A percentile compares a stretch with the other conserved stretches of the same genome.
These are phyloP conservation scores for Phalaenopsis hybrid DNA, from an alignment of 116 monocot genomes.

Conservation along the genomic window DNA sequence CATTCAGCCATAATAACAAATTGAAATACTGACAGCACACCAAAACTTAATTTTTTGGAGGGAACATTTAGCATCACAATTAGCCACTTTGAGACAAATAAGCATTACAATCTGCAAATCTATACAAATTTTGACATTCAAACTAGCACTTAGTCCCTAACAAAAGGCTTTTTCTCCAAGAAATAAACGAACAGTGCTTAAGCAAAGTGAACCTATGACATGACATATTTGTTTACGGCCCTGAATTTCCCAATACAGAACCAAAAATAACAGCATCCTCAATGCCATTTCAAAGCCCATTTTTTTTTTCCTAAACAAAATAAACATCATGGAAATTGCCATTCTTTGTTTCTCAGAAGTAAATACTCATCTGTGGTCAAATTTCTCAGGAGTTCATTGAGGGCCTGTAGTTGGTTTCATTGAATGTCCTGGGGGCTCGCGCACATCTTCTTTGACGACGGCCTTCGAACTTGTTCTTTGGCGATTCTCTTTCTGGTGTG, in stretches of 20 bases:
- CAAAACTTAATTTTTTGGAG: too few species aligned
- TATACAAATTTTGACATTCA: background rate
- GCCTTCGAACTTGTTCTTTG: slow-evolving; percentile 9
- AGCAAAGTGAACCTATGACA: too few species aligned
- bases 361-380: background rate
- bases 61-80: too few species aligned
- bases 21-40: too few species aligned
- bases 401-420: background rate
- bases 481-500: background rate
- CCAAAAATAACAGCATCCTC: too few species aligned
- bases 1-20: too few species aligned
- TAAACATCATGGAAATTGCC: background rate
- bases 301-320: slow-evolving; percentile 4
- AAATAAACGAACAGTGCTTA: too few species aligned
- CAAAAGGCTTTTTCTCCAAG: too few species aligned
- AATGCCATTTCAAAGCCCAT: too few species aligned
- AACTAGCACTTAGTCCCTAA: background rate
- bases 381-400: background rate
- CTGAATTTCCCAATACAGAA: too few species aligned
- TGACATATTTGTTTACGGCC: too few species aligned
- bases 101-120: background rate
- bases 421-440: background rate
- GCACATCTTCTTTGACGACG: slow-evolving; percentile 6
- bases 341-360: background rate
- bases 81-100: background rate